phyloP scores from a whole-genome alignment of 2,329 filamentous ascomycete species.

The Furcasterigmium furcatum region DNA sequence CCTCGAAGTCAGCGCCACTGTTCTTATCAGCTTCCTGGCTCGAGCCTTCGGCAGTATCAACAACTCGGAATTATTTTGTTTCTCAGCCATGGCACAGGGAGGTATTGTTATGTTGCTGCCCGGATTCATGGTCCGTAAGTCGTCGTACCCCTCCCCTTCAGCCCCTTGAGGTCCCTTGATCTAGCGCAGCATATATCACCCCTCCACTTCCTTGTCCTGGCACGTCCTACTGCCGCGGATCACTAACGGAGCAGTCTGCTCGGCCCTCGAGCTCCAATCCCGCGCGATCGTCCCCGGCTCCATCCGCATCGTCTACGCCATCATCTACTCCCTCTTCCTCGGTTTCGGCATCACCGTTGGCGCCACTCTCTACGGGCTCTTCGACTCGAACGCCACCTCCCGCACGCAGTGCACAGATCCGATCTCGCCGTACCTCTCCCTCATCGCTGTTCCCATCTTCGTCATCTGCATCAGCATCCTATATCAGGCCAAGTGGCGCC shows the following conservation, averaged over 20 bases:
- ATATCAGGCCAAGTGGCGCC: constrained; percentile 79
- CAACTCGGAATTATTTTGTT: constrained; percentile 53
- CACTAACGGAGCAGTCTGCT: constrained; percentile 37
- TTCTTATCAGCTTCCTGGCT: constrained; percentile 60
- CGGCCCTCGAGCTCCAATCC: constrained; percentile 62
- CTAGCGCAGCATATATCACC: too few relatives aligned
- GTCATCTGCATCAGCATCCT: constrained; percentile 70
- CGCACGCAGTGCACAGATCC: constrained; percentile 36
- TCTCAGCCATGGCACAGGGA: constrained; percentile 62
- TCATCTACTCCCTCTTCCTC: constrained; percentile 70
- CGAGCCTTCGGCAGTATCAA: constrained; percentile 60
- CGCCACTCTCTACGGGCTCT: constrained; percentile 58
- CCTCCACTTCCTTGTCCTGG: constrained; percentile 41
- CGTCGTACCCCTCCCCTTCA: not conserved
- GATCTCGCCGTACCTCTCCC: constrained; percentile 45
- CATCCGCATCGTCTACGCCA: constrained; percentile 71
- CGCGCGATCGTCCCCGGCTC: constrained; percentile 67
- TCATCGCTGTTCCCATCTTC: constrained; percentile 73
- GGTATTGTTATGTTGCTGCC: constrained; percentile 65
- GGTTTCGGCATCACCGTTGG: constrained; percentile 71
- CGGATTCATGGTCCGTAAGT: constrained; percentile 57
- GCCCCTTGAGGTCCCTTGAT: not conserved
- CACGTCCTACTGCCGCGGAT: constrained; percentile 16
- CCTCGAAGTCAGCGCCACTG: constrained; percentile 60
- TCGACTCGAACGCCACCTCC: constrained; percentile 50